Base-by-base conservation (phyloP, 2,329 filamentous ascomycete genomes). In the Colletotrichum neosansevieriae region DNA sequence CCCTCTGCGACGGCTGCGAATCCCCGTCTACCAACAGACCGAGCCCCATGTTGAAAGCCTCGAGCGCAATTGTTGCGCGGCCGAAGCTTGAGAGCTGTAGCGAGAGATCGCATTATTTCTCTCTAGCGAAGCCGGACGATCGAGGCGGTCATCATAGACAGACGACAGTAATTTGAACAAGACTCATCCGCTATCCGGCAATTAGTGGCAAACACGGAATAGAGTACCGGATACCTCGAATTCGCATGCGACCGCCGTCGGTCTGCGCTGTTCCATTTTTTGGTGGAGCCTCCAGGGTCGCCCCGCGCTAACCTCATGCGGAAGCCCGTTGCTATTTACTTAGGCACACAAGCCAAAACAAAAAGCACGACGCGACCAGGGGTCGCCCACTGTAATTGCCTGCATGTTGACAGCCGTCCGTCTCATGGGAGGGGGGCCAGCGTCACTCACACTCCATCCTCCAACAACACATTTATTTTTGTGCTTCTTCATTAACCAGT, bases 1-100 rank as follows among this genome's bases (percentile, higher is more conserved):
- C 76, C 73, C 15, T 69, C 72, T 7, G 77, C 71, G 36, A 77
- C 75, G 12, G 76, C 79, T 24, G 77, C 77, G 51, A 80, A 72
- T 42, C 71, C 63, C 29, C 77, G 71, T 38, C 66, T 59, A 12
- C 59, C 24, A 17, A 51, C 40, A 17, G 12, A 13, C 15, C 49
- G 45, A 32, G 42, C 24, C 3, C 24, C 24, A 50, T 32, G 66
- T 38, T 61, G 68, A 21, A 58, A 12, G 40, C 42, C 49, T 29
- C 59, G 45, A 32, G 42, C 50, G 44, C 12, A 17, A 32, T n/a
- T 42, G n/a, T 34, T 49, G 13, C 34, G 65, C 19, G 60, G 54
- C 19, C 65, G 51, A n/a, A 59, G 36, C 54, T 49, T 64, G 6
- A 68, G 32, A 24, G 65, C 60, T 15, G 40, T 53, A 9, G 60